Evolutionary conservation across 495 filamentous ascomycete genomes (phyloP).

Genomic region (Penicillium coffeae): DNA sequence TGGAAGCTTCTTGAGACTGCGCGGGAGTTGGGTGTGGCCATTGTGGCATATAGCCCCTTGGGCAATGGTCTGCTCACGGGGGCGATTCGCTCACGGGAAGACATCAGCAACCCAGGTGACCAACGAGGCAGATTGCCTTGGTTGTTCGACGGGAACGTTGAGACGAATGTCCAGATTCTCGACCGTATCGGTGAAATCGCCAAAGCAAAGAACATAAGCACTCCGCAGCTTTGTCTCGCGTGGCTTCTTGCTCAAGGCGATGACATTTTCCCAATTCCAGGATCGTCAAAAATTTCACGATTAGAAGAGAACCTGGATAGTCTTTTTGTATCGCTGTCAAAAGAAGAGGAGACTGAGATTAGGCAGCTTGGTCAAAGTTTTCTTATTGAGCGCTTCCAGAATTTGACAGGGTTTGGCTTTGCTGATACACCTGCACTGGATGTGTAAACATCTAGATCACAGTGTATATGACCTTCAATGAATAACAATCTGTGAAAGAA

Average conservation of each 20-base stretch:
- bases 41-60: constrained; percentile 59
- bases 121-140: constrained; percentile 39
- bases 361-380: constrained; percentile 7
- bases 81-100: constrained; percentile 36
- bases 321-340: constrained; percentile 8
- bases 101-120: constrained; percentile 42
- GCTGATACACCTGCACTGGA: constrained; percentile 20
- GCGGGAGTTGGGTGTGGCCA: constrained; percentile 60
- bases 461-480: too few relatives aligned
- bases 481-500: too few relatives aligned
- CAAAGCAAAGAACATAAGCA: constrained; percentile 41
- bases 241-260: constrained; percentile 59
- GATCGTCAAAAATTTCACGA: constrained; percentile 53
- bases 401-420: constrained; percentile 17
- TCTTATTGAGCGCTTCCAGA: constrained; percentile 19
- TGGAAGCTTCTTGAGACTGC: constrained; percentile 49
- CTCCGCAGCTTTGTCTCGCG: constrained; percentile 50
- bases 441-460: neutral
- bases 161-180: constrained; percentile 47
- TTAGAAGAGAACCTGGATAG: constrained; percentile 52
- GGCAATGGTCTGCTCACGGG: constrained; percentile 56
- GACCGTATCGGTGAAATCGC: constrained; percentile 42
- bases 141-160: constrained; percentile 48
- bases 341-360: constrained; percentile 13
- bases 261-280: constrained; percentile 60